A percentile compares a stretch with the other conserved stretches of the same genome.
Evolutionary conservation across 2,329 filamentous ascomycete genomes (phyloP).

Genomic region (Epichloe scottii): DNA sequence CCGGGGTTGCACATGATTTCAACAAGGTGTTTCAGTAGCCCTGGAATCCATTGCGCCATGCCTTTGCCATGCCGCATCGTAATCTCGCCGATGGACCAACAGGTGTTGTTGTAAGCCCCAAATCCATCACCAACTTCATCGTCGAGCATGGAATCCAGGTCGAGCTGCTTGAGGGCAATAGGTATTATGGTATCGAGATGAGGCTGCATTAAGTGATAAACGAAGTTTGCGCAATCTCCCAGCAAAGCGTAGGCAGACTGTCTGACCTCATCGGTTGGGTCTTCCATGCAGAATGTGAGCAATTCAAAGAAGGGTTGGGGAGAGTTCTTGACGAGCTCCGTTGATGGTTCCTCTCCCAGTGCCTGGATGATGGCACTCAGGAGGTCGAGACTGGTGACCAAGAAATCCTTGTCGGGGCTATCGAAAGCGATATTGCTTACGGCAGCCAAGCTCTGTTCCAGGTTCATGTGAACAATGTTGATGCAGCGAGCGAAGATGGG

Average conservation of each 20-base stretch:
- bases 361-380: constrained; percentile 89
- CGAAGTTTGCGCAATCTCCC: constrained; percentile 87
- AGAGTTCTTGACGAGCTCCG: constrained; percentile 62
- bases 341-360: constrained; percentile 58
- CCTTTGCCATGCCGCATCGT: constrained; percentile 63
- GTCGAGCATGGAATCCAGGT: constrained; percentile 62
- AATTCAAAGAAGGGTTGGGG: constrained; percentile 84
- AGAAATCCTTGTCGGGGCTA: constrained; percentile 86
- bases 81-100: constrained; percentile 93
- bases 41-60: constrained; percentile 65
- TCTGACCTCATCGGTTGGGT: constrained; percentile 79
- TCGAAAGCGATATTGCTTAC: constrained; percentile 58
- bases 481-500: constrained; percentile 83
- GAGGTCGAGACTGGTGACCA: constrained; percentile 88
- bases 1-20: constrained; percentile 73
- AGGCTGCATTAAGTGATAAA: constrained; percentile 68
- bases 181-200: constrained; percentile 64
- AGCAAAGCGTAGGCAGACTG: constrained; percentile 93
- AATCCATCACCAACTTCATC: constrained; percentile 78
- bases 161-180: constrained; percentile 75
- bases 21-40: constrained; percentile 64
- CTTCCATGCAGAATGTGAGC: constrained; percentile 83
- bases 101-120: constrained; percentile 94
- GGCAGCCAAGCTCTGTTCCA: constrained; percentile 66
- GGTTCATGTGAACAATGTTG: constrained; percentile 80